Base-by-base conservation (phyloP, 208 protist species). In the Blastocrithidia nonstop region DNA sequence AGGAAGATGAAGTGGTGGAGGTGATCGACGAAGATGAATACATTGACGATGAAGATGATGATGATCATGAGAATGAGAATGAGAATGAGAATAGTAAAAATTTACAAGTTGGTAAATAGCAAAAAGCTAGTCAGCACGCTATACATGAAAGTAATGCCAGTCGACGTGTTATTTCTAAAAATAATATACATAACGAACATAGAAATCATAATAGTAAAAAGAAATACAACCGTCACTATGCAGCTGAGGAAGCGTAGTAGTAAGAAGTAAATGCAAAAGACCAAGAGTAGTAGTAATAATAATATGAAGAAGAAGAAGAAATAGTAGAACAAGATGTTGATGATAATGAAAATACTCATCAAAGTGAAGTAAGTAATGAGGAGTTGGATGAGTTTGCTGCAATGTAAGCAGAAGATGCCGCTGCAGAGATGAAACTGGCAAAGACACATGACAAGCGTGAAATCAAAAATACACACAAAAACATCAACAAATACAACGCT, bases 11-110 rank as follows among this genome's bases (percentile, higher is more conserved):
- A 1, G 44, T 45, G 21, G 57, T 56, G 28, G 61, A 60, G 3
- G 56, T 56, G 29, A 51, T 59, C 3, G 53, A 57, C 8, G 61
- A 54, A 33, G 50, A 49, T 7, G 52, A 51, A 8, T 48, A 69
- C 27, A 53, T 43, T 3, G 49, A 54, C 22, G 51, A 59, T 23
- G 45, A 32, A 3, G 17, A 52, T n/a, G 29, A n/a, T 23, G 32
- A 48, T 1, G 35, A 37, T 0, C 39, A 61, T 7, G 52, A 71
- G 24, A 42, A 65, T 8, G 56, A 71, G 25, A 53, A 61, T 32
- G 50, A 65, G 29, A 21, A 31, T 33, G 22, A 0, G 23, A 41
- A 27, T n/a, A 16, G 40, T 11, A 25, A 39, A 16, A 11, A 35
- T 15, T n/a, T 15, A 35, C 29, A 35, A 35, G 11, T 15, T 15